A percentile compares a stretch with the other conserved stretches of the same genome.
phyloP scores from a whole-genome alignment of 306 rosid species.

The Luffa aegyptiaca region DNA sequence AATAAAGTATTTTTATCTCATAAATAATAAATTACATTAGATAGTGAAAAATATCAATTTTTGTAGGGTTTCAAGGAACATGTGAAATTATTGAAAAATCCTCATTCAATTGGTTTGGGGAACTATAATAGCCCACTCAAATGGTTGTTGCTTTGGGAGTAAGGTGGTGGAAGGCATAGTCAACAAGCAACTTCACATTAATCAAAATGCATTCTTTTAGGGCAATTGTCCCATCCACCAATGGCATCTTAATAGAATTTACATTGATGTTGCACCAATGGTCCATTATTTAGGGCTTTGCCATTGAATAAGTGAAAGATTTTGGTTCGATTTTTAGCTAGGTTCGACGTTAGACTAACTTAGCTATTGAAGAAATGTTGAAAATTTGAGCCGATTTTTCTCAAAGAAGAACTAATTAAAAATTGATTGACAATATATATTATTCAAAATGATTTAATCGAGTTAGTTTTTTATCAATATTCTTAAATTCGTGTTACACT shows the following conservation, averaged over 20 bases:
- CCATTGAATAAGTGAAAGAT: background rate
- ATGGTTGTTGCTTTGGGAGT: background rate
- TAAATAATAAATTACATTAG: too few relatives aligned
- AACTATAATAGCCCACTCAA: background rate
- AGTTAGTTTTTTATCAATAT: too few relatives aligned
- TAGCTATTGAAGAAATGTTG: background rate
- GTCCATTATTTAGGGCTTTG: background rate
- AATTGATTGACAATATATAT: too few relatives aligned
- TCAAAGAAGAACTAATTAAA: too few relatives aligned
- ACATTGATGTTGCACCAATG: background rate
- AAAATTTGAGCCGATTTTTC: too few relatives aligned
- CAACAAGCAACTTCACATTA: background rate
- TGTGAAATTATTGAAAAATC: background rate
- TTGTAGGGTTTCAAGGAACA: background rate
- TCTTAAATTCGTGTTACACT: too few relatives aligned
- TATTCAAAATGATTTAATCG: too few relatives aligned
- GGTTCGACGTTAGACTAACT: background rate
- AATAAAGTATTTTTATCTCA: too few relatives aligned
- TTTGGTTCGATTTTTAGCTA: background rate
- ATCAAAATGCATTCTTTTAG: conserved; percentile 3
- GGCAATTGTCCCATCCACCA: background rate
- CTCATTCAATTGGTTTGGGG: background rate
- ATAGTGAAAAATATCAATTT: background rate
- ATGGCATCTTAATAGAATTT: background rate
- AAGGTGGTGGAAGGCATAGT: background rate